Evolutionary conservation across 2,329 filamentous ascomycete genomes (phyloP), one percentile per base, ranked within the genome.

Genomic region (Colletotrichum brevisporum): DNA sequence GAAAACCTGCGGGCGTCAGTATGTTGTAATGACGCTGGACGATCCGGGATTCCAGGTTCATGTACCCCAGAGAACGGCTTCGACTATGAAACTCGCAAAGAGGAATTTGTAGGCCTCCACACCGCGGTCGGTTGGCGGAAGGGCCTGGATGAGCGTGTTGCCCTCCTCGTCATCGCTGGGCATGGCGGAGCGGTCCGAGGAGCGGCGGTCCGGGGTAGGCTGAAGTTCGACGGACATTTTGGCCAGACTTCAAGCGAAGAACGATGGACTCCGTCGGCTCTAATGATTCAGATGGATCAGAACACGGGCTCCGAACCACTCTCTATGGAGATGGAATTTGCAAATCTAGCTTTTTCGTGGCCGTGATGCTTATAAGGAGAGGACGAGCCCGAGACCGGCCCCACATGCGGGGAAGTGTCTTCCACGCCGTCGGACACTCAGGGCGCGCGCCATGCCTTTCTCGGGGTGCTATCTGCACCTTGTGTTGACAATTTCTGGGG

Each of bases 1-100:
- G 74, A 9, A 77, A 76, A 4, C 74, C 74, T 76, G n/a, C 6
- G 85, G 36, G 73, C 67, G 57, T 70, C 9, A 36, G 31, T 8
- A 36, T 36, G 2, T 10, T 0, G 31, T 10, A 8, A 10, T 36
- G 31, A 12, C 21, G 21, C 21, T 24, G 21, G 21, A 24, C 2
- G 31, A 9, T 36, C 16, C 9, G 31, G 43, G n/a, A 8, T 5
- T 16, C 4, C 10, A 43, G 26, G 12, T 9, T 10, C 6, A 4
- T 45, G 27, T 59, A 75, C 75, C 74, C 75, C 75, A 76, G 1
- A 76, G 69, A 13, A 73, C 31, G 1, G 73, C 75, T 52, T 75
- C 74, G 1, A 76, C 67, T 1, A 74, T 60, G 51, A 75, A 76
- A 15, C 68, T 65, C 1, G 67, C 73, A 4, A 74, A 61, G 3